Conservation (phyloP, 768 basidiomycete genomes). For the Agrocybe praecox region DNA sequence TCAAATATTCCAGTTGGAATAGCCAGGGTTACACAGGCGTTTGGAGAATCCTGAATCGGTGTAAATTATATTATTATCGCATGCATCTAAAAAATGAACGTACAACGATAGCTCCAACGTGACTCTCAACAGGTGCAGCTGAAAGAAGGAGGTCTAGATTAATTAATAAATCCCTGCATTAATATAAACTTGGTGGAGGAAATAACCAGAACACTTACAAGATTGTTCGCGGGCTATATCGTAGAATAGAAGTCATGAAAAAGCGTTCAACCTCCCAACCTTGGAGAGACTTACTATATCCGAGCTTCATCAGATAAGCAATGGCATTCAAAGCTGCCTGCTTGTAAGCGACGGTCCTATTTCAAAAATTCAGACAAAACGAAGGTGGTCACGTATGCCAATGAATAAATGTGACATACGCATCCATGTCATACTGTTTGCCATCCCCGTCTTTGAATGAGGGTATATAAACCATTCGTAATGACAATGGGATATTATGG, state of each 20-base stretch:
- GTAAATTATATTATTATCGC: not conserved
- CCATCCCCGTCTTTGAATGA: slow-evolving; percentile 65
- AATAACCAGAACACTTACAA: slow-evolving; percentile 39
- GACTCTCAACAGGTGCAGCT: slow-evolving; percentile 71
- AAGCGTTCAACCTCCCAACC: too few relatives aligned
- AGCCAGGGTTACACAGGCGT: slow-evolving; percentile 75
- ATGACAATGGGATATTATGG: too few relatives aligned
- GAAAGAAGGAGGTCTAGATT: slow-evolving; percentile 61
- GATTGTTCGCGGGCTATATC: slow-evolving; percentile 72
- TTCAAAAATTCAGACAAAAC: too few relatives aligned
- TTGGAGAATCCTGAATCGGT: slow-evolving; percentile 64
- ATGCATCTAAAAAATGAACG: slow-evolving; percentile 17
- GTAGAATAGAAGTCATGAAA: not conserved
- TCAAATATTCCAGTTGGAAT: slow-evolving; percentile 82
- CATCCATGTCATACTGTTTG: slow-evolving; percentile 78
- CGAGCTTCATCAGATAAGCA: slow-evolving; percentile 71
- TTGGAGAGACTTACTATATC: slow-evolving; percentile 57
- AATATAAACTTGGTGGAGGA: not conserved
- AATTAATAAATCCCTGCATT: not conserved
- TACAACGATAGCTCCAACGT: slow-evolving; percentile 72
- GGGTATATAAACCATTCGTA: too few relatives aligned
- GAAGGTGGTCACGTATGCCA: too few relatives aligned
- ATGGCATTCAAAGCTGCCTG: slow-evolving; percentile 80
- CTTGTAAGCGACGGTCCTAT: slow-evolving; percentile 75
- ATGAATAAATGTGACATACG: too few relatives aligned